These are phyloP conservation scores for Chlorokybus atmophyticus DNA, from an alignment of 139 green algal species.

Conservation along the genomic window DNA sequence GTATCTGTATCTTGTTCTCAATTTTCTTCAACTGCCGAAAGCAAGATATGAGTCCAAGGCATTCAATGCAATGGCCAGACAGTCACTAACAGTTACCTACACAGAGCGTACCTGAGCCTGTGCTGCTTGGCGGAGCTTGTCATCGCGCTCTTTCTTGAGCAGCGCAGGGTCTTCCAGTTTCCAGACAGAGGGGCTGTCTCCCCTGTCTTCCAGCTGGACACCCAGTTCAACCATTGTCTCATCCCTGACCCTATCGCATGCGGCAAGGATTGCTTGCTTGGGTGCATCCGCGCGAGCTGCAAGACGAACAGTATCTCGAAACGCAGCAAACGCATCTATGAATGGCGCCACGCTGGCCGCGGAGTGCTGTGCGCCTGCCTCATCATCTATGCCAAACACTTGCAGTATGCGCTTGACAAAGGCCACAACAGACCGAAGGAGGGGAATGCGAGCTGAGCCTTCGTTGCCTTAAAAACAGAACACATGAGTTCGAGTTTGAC, in stretches of 20 bases:
- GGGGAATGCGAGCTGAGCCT: constrained; percentile 27
- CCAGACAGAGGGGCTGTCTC: constrained; percentile 65
- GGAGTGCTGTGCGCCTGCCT: neutral
- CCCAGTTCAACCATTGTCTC: constrained; percentile 68
- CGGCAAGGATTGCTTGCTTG: constrained; percentile 39
- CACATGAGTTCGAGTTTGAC: too few species aligned
- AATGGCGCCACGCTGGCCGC: constrained; percentile 13
- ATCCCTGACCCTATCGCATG: constrained; percentile 70
- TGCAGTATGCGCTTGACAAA: constrained; percentile 70
- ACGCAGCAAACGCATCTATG: constrained; percentile 61
- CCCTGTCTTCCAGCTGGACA: constrained; percentile 76
- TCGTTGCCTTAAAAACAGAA: too few species aligned
- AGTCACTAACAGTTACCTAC: constrained; percentile 3
- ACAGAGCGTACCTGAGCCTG: constrained; percentile 32
- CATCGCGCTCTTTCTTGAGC: constrained; percentile 47
- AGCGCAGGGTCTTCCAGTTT: constrained; percentile 79
- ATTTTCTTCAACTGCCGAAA: constrained; percentile 42
- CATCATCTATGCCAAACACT: constrained; percentile 56
- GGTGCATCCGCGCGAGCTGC: constrained; percentile 7
- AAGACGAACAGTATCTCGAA: constrained; percentile 57
- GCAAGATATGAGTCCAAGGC: constrained; percentile 4
- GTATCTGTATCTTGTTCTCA: constrained; percentile 29
- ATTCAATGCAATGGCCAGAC: constrained; percentile 16
- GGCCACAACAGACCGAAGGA: constrained; percentile 52
- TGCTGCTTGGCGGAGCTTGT: constrained; percentile 29